Percentiles rank a stretch among this genome's conserved stretches.
phyloP scores from a whole-genome alignment of 2,329 filamentous ascomycete genomes.

The Ilyonectria sp. region DNA sequence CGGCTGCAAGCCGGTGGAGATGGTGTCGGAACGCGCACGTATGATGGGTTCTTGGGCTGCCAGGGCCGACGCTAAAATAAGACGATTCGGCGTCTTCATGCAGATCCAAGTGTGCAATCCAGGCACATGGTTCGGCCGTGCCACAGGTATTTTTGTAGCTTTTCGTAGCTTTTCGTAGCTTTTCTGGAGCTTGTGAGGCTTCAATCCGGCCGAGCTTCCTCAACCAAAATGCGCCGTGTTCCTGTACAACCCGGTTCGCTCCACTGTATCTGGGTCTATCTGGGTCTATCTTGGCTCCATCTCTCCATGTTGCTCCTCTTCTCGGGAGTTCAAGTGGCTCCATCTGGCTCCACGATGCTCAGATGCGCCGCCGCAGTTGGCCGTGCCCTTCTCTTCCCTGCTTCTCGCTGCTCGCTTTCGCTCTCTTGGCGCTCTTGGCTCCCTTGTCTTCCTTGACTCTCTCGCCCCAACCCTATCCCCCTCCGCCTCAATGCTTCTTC shows the following conservation, averaged over 20 bases:
- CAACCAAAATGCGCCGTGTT: background rate
- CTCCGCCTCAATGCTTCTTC: background rate
- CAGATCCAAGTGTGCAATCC: conserved; percentile 23
- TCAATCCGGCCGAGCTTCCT: background rate
- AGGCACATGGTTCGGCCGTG: conserved; percentile 16
- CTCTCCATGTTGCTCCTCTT: background rate
- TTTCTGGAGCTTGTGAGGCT: no score
- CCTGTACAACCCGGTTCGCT: background rate
- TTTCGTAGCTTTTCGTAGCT: background rate
- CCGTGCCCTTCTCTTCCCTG: background rate
- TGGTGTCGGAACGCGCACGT: background rate
- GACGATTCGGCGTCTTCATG: conserved; percentile 5
- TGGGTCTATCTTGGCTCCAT: background rate
- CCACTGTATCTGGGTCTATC: background rate
- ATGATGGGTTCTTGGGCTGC: background rate
- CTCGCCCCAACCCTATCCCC: background rate
- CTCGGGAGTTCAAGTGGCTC: background rate
- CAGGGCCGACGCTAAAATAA: background rate
- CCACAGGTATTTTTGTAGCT: background rate
- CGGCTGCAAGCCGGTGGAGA: background rate
- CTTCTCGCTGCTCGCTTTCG: no score
- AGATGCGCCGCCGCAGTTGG: background rate
- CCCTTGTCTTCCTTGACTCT: background rate
- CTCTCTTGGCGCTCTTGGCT: background rate
- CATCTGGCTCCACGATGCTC: background rate